Base-by-base conservation (phyloP, 306 rosid genomes). In the Vigna hirtella region DNA sequence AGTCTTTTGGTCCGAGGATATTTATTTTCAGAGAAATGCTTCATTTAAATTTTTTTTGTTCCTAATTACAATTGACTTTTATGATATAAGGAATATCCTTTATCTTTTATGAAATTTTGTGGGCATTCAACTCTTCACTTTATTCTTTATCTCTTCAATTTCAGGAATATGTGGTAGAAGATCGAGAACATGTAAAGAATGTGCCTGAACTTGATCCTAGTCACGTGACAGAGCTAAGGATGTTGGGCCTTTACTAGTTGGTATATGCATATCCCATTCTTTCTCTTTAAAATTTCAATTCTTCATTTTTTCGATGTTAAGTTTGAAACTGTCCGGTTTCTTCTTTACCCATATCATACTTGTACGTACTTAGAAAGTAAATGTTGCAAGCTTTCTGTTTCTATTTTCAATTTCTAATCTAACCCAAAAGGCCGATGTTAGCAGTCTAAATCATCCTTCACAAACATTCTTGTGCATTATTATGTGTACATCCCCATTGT, bases 91-190 rank as follows among this genome's bases (percentile, higher is more conserved):
- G 55, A 56, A 56, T 55, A 63, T 62, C 57, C 52, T 70, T 76
- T 65, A 40, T 40, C 61, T 49, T 55, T 73, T 72, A 45, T 28
- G 11, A 36, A 78, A 16, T 5, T 7, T 63, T 40, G 52, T 70
- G 57, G 64, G 77, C 53, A 65, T 57, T 78, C 64, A 70, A 74
- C 30, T 64, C 73, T 38, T 74, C 26, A 63, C 66, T 50, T 55
- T 64, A 42, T 64, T 78, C 15, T 73, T 73, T 47, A 57, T 72
- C 65, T 68, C 66, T 45, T 47, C 22, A 16, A 50, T 78, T 77
- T 75, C 76, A 96, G 98, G 99, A 96, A 84, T 96, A 93, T 73
- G 95, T 96, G 80, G 99, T 96, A 32, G 96, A 96, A 90, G 86
- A 83, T 67, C 81, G 83, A 73, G 86, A 83, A 59, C 86, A 59